A percentile compares a stretch with the other conserved stretches of the same genome.
phyloP scores from a whole-genome alignment of 805 yeast genomes.

The Ogataea paraovalis region DNA sequence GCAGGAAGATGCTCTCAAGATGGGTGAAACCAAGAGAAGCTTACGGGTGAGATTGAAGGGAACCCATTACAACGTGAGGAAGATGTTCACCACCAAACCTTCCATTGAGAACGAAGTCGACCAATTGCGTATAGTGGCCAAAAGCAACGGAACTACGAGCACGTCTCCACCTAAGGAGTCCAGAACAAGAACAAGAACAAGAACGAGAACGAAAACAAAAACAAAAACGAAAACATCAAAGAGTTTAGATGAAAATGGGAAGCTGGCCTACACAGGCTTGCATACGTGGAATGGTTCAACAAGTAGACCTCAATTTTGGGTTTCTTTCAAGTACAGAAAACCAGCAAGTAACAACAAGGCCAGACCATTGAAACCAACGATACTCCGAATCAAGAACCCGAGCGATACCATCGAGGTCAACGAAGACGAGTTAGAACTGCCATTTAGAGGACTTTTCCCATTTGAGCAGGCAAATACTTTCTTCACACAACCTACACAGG shows the following conservation, averaged over 20 bases:
- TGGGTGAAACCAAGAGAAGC: slow-evolving; percentile 13
- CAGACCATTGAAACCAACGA: slow-evolving; percentile 2
- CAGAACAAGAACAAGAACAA: neutral
- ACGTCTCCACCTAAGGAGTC: neutral
- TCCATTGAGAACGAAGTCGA: neutral
- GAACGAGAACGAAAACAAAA: no score
- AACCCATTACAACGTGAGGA: slow-evolving; percentile 12
- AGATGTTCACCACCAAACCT: neutral
- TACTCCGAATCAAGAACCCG: slow-evolving; percentile 12
- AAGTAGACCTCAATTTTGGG: neutral
- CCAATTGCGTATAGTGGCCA: neutral
- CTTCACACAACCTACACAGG: slow-evolving; percentile 54
- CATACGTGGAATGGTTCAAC: no score
- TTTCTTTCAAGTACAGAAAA: neutral
- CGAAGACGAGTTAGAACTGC: slow-evolving; percentile 49
- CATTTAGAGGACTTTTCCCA: slow-evolving; percentile 62
- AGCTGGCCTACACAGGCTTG: no score
- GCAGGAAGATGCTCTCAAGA: slow-evolving; percentile 28
- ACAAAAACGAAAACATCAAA: no score
- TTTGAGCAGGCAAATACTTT: slow-evolving; percentile 57
- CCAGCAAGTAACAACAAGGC: neutral
- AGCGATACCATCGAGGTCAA: slow-evolving; percentile 21
- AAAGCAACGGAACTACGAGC: neutral
- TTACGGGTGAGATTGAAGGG: slow-evolving; percentile 14
- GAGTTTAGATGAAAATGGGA: no score